These are phyloP conservation scores for Microstroma glucosiphilum DNA, from an alignment of 1,284 basidiomycete genomes.

Conservation along the genomic window DNA sequence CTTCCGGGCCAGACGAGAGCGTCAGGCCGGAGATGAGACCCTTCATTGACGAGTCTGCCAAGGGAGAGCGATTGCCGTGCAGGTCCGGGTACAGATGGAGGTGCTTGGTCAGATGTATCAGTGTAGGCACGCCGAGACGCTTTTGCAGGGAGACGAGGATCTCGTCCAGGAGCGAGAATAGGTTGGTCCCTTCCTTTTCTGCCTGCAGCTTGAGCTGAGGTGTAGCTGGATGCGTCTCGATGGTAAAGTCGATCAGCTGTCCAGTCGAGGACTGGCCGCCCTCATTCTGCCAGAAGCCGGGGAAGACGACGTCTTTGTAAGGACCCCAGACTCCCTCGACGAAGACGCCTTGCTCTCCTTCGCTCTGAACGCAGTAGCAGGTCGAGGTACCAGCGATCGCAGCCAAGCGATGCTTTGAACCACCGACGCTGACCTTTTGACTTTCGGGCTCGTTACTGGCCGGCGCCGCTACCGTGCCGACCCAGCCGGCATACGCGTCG, in stretches of 20 bases:
- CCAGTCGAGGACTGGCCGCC: slow-evolving; percentile 97
- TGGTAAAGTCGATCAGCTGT: slow-evolving; percentile 93
- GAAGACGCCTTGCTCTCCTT: slow-evolving; percentile 67
- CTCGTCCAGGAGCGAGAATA: slow-evolving; percentile 64
- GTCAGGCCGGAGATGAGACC: slow-evolving; percentile 83
- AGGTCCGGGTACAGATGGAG: slow-evolving; percentile 92
- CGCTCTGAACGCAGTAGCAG: slow-evolving; percentile 71
- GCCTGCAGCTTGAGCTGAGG: slow-evolving; percentile 60
- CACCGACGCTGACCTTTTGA: slow-evolving; percentile 53
- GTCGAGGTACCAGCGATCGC: slow-evolving; percentile 93
- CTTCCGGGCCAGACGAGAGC: slow-evolving; percentile 69
- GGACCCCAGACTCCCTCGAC: slow-evolving; percentile 95
- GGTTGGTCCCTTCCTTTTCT: slow-evolving; percentile 52
- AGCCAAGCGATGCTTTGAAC: slow-evolving; percentile 65
- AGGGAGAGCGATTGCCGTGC: slow-evolving; percentile 78
- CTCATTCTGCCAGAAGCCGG: slow-evolving; percentile 87
- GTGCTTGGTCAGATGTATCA: slow-evolving; percentile 75
- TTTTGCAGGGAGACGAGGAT: slow-evolving; percentile 66
- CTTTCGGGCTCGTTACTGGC: slow-evolving; percentile 55
- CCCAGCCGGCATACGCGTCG: slow-evolving; percentile 98
- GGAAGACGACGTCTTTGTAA: slow-evolving; percentile 82
- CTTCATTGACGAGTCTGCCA: slow-evolving; percentile 86
- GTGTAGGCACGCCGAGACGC: slow-evolving; percentile 28
- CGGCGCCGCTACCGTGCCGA: slow-evolving; percentile 85
- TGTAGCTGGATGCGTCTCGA: slow-evolving; percentile 84